phyloP scores from a whole-genome alignment of 2,329 filamentous ascomycete species.

The Venturia effusa region DNA sequence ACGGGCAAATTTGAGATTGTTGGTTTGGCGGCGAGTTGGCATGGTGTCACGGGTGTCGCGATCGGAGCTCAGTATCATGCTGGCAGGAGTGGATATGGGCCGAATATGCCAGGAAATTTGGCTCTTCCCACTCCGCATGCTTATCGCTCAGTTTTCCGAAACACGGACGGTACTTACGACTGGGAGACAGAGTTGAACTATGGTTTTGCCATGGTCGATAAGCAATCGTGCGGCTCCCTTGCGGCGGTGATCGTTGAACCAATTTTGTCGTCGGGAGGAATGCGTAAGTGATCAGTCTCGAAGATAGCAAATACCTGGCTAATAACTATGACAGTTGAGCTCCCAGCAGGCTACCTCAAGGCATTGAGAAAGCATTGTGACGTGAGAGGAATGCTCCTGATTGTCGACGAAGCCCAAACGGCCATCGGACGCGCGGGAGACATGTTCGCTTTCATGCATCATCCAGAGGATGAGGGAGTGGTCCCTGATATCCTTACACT shows the following conservation, averaged over 20 bases:
- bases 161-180: constrained; percentile 49
- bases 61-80: constrained; percentile 43
- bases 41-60: constrained; percentile 48
- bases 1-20: constrained; percentile 57
- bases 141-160: constrained; percentile 51
- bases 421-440: constrained; percentile 25
- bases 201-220: constrained; percentile 50
- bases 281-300: constrained; percentile 42
- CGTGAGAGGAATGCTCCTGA: constrained; percentile 24
- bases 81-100: constrained; percentile 38
- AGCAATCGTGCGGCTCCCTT: constrained; percentile 48
- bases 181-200: constrained; percentile 55
- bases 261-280: constrained; percentile 48
- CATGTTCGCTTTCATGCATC: constrained; percentile 17
- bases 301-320: neutral
- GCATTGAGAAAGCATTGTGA: constrained; percentile 37
- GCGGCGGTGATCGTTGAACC: constrained; percentile 54
- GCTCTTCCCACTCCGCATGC: constrained; percentile 49
- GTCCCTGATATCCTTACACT: constrained; percentile 46
- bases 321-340: neutral
- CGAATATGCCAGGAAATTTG: constrained; percentile 44
- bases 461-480: constrained; percentile 16
- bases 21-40: constrained; percentile 47
- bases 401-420: constrained; percentile 28
- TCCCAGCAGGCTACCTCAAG: constrained; percentile 41